These are phyloP conservation scores for Fusarium sp. DNA, from an alignment of 2,329 filamentous ascomycete species.

Conservation along the genomic window DNA sequence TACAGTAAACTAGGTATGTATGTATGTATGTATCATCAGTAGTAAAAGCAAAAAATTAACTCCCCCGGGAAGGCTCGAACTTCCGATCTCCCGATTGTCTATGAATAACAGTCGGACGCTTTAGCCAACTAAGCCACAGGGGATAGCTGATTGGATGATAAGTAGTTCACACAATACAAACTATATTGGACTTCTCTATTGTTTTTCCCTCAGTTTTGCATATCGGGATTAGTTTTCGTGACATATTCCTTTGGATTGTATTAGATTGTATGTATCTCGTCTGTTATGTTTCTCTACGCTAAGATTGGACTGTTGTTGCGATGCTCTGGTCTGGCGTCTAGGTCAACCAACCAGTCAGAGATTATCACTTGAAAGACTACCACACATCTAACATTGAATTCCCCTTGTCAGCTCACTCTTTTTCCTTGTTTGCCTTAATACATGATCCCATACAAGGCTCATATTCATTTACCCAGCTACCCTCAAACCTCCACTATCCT, in stretches of 20 bases:
- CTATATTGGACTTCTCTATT: neutral
- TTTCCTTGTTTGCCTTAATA: too few relatives aligned
- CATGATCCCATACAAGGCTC: neutral
- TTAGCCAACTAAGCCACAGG: slow-evolving; percentile 44
- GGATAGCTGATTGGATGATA: slow-evolving; percentile 31
- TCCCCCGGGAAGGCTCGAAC: slow-evolving; percentile 48
- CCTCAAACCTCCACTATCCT: neutral
- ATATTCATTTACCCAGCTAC: neutral
- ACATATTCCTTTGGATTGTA: neutral
- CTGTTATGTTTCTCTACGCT: neutral
- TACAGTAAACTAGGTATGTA: too few relatives aligned
- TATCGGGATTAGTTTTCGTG: neutral
- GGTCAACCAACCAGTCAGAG: neutral
- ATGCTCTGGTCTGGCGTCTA: neutral
- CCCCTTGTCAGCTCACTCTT: neutral
- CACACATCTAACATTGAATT: too few relatives aligned
- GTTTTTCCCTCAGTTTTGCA: neutral
- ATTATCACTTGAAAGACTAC: neutral
- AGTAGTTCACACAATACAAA: rapidly evolving
- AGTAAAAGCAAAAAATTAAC: neutral
- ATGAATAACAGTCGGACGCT: slow-evolving; percentile 41
- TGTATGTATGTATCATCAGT: too few relatives aligned
- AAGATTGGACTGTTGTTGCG: neutral
- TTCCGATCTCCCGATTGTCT: slow-evolving; percentile 47
- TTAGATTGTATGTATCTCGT: neutral